Percentiles rank a stretch among this genome's conserved stretches.
Conservation (phyloP, 495 filamentous ascomycete genomes). For the Aspergillus saccharolyticus region DNA sequence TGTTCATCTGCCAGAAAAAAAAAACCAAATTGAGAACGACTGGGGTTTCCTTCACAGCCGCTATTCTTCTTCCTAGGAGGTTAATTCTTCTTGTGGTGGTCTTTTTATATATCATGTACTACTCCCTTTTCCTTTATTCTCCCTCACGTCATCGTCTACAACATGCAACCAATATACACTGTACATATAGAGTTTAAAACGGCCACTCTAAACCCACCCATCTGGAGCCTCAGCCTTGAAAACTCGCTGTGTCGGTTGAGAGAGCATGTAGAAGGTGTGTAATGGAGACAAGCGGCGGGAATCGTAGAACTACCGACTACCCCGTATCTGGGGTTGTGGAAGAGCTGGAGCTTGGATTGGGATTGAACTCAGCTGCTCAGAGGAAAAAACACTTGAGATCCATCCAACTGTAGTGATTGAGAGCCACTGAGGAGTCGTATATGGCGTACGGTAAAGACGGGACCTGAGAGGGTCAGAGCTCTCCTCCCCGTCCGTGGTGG, state of each 20-base stretch:
- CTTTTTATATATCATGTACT: conserved; percentile 33
- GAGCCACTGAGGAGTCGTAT: background rate
- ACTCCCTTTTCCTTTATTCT: conserved; percentile 19
- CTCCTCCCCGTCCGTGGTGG: background rate
- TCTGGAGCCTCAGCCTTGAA: conserved; percentile 1
- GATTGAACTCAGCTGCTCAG: background rate
- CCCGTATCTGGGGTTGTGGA: background rate
- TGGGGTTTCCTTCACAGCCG: background rate
- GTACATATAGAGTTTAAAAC: conserved; percentile 47
- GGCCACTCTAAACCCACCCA: conserved; percentile 19
- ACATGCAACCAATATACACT: conserved; percentile 25
- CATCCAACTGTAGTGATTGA: background rate
- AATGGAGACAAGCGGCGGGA: background rate
- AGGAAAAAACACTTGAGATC: background rate
- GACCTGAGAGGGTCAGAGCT: background rate
- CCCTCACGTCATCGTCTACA: conserved; percentile 17
- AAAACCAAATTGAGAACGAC: conserved; percentile 1
- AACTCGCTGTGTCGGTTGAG: background rate
- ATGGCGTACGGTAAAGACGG: background rate
- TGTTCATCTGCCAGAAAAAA: background rate
- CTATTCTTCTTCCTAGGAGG: conserved; percentile 11
- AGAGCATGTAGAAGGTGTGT: background rate
- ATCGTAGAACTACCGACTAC: background rate
- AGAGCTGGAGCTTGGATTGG: background rate
- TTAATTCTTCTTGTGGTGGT: conserved; percentile 21